A percentile compares a stretch with the other conserved stretches of the same genome.
phyloP scores from a whole-genome alignment of 805 yeast genomes.

The Metschnikowia baotianmanensis region DNA sequence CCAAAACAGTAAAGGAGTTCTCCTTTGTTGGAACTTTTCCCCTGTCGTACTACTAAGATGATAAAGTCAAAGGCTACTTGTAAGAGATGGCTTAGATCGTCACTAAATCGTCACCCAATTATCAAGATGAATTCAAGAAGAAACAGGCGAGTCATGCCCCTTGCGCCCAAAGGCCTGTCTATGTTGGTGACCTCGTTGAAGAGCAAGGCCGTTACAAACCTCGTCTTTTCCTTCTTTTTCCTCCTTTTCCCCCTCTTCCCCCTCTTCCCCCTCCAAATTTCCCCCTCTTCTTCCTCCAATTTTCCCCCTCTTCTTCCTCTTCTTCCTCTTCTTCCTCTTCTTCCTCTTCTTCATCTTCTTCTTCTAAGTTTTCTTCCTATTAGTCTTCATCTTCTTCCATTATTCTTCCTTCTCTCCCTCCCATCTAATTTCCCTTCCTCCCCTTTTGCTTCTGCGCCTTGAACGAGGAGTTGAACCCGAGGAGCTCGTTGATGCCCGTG shows the following conservation, averaged over 20 bases:
- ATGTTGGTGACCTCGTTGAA: too few species aligned
- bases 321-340: background rate
- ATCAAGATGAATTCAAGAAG: too few species aligned
- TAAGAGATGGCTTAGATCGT: too few species aligned
- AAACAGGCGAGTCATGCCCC: too few species aligned
- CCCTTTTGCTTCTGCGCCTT: constrained; percentile 32
- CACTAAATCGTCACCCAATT: too few species aligned
- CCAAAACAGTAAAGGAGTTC: too few species aligned
- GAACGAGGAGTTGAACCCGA: constrained; percentile 87
- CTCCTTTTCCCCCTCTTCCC: background rate
- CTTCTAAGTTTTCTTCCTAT: background rate
- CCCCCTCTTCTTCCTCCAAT: background rate
- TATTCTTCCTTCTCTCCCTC: background rate
- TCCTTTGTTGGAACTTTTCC: too few species aligned
- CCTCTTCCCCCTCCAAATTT: too few species aligned
- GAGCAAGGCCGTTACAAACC: too few species aligned
- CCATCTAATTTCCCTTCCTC: background rate
- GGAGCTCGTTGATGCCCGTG: constrained; percentile 76
- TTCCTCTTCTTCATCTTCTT: constrained; percentile 37
- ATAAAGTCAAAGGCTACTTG: too few species aligned
- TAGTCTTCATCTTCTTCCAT: background rate
- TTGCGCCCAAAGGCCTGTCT: too few species aligned
- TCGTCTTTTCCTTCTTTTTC: background rate
- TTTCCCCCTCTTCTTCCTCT: background rate
- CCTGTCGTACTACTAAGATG: too few species aligned